Conservation (phyloP, 805 yeast genomes). For the Spathaspora passalidarum region DNA sequence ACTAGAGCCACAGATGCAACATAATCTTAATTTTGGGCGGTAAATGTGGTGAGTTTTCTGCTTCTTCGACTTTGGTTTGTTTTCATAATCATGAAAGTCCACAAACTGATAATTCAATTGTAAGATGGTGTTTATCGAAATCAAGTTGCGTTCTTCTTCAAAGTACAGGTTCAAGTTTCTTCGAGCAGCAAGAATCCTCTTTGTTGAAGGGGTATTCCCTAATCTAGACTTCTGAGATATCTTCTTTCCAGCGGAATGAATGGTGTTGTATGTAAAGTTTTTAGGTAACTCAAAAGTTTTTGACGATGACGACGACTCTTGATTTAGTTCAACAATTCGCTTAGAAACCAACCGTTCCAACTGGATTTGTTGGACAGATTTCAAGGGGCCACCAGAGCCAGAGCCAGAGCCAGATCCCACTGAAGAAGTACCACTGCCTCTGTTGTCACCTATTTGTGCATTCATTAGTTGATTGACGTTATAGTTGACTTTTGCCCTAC, state of each 20-base stretch:
- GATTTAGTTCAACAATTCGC: conserved; percentile 32
- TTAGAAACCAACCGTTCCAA: conserved; percentile 37
- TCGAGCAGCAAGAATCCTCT: conserved; percentile 39
- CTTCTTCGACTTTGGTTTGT: conserved; percentile 15
- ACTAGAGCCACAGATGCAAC: conserved; percentile 39
- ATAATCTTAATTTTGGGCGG: conserved; percentile 34
- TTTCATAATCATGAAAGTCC: conserved; percentile 22
- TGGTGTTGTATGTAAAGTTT: conserved; percentile 33
- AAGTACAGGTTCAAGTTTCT: conserved; percentile 43
- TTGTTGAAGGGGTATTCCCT: conserved; percentile 44
- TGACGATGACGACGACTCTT: conserved; percentile 23
- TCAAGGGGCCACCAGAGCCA: conserved; percentile 29
- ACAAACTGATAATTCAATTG: conserved; percentile 39
- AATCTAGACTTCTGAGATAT: conserved; percentile 23
- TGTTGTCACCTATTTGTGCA: conserved; percentile 37
- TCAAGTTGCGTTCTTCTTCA: conserved; percentile 44
- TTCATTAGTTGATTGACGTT: conserved; percentile 41
- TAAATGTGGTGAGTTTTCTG: conserved; percentile 9
- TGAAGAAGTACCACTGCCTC: neutral
- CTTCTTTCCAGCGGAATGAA: conserved; percentile 21
- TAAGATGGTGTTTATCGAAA: conserved; percentile 40
- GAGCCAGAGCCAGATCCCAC: neutral
- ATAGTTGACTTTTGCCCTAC: conserved; percentile 42
- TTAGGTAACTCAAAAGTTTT: conserved; percentile 38
- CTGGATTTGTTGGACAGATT: conserved; percentile 41